Conservation (phyloP, 2,329 filamentous ascomycete species). For the Hypoxylon sp. region DNA sequence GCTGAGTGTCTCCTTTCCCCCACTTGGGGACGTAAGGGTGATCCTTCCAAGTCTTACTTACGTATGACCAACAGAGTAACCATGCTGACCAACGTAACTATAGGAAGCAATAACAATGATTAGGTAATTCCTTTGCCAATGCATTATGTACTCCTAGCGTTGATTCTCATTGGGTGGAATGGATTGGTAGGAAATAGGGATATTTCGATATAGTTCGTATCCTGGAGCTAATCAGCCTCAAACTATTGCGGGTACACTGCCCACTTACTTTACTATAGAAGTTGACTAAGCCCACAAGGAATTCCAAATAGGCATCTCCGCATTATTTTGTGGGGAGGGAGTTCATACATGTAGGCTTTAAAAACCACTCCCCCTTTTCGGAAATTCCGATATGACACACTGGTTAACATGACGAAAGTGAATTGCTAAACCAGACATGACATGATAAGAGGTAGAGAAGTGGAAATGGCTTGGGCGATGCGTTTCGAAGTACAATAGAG, state of each 20-base stretch:
- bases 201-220: neutral
- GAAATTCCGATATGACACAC: conserved; percentile 30
- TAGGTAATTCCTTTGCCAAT: neutral
- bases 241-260: no score
- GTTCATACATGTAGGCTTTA: no score
- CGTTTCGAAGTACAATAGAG: neutral
- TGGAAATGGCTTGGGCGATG: neutral
- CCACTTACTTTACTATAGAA: neutral
- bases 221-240: no score
- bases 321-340: conserved; percentile 5
- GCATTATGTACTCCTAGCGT: neutral
- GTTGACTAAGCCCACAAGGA: conserved; percentile 3
- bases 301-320: conserved; percentile 30
- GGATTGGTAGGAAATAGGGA: neutral
- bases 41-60: no score
- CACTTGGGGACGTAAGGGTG: no score
- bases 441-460: neutral
- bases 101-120: neutral
- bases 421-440: neutral
- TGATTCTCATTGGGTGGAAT: neutral
- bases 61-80: no score
- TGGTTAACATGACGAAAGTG: neutral
- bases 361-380: conserved; percentile 11
- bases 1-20: no score
- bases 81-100: no score